A percentile compares a stretch with the other conserved stretches of the same genome.
Conservation (phyloP, 108 stramenopile genomes). For the Cyclotella cryptica region DNA sequence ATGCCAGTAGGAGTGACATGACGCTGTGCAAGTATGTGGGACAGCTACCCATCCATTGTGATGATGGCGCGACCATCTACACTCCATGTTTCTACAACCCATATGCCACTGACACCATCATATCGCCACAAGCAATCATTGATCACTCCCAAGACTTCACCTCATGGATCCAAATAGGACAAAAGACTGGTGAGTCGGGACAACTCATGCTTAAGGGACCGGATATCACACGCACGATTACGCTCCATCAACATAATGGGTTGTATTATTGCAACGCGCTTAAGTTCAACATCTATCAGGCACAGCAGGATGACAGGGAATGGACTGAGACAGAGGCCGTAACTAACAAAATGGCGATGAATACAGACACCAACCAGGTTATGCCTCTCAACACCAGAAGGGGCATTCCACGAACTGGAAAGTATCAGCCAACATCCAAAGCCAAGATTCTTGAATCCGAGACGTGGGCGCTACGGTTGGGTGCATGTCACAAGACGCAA, state of each 20-base stretch:
- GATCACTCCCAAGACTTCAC: background rate
- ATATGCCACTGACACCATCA: background rate
- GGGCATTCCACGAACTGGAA: background rate
- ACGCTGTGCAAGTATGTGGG: background rate
- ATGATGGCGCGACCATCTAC: background rate
- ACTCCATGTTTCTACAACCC: background rate
- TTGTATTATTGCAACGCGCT: background rate
- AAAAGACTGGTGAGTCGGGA: background rate
- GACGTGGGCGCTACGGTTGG: background rate
- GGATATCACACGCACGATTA: background rate
- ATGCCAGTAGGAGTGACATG: too few relatives aligned
- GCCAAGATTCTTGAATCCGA: constrained; percentile 3
- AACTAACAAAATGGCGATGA: too few relatives aligned
- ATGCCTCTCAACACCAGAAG: background rate
- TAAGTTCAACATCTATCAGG: background rate
- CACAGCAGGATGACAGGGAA: background rate
- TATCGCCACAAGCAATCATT: background rate
- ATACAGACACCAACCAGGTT: background rate
- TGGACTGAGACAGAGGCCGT: too few relatives aligned
- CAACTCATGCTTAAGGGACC: background rate
- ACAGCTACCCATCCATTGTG: background rate
- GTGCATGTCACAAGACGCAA: background rate
- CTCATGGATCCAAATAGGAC: background rate
- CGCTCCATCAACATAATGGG: background rate
- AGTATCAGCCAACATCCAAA: background rate